Conservation (phyloP, 345 rosid species). For the Rhizophora apiculata region DNA sequence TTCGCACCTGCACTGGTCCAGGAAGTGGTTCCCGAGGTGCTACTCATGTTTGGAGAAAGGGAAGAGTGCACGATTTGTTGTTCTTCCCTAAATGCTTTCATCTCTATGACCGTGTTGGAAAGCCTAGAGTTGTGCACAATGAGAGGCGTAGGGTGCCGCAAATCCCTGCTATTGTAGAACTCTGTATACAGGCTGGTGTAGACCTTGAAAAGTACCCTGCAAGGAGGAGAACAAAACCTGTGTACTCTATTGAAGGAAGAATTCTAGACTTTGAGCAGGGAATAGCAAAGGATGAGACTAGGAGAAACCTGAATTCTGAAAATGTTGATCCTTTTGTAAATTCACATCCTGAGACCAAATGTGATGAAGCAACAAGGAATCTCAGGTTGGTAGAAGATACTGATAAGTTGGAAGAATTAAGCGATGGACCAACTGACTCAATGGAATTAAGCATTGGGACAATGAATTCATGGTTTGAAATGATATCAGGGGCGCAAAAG, state of each 20-base stretch:
- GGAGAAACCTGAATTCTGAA: background rate
- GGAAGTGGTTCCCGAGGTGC: slow-evolving; percentile 62
- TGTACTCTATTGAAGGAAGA: slow-evolving; percentile 77
- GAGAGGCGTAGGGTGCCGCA: slow-evolving; percentile 48
- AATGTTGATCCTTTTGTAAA: slow-evolving; percentile 5
- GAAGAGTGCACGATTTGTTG: slow-evolving; percentile 51
- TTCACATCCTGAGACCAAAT: slow-evolving; percentile 11
- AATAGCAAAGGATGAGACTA: slow-evolving; percentile 16
- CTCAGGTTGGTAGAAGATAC: slow-evolving; percentile 8
- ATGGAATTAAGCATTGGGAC: slow-evolving; percentile 48
- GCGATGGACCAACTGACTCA: slow-evolving; percentile 22
- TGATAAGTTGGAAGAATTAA: slow-evolving; percentile 7
- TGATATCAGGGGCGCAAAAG: slow-evolving; percentile 39
- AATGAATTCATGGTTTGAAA: slow-evolving; percentile 38
- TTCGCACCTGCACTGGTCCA: slow-evolving; percentile 74
- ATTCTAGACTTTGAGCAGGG: slow-evolving; percentile 73
- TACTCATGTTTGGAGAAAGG: slow-evolving; percentile 74
- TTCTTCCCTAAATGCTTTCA: slow-evolving; percentile 72
- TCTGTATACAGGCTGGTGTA: slow-evolving; percentile 81
- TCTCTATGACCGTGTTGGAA: slow-evolving; percentile 80
- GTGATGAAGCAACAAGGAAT: slow-evolving; percentile 11
- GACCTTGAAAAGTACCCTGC: slow-evolving; percentile 64
- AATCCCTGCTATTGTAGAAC: slow-evolving; percentile 73
- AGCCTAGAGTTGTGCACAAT: slow-evolving; percentile 65
- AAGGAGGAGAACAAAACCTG: slow-evolving; percentile 74